Evolutionary conservation across 345 rosid species (phyloP), one percentile per base, ranked within the genome.

Genomic region (Lenwebbia sp.): DNA sequence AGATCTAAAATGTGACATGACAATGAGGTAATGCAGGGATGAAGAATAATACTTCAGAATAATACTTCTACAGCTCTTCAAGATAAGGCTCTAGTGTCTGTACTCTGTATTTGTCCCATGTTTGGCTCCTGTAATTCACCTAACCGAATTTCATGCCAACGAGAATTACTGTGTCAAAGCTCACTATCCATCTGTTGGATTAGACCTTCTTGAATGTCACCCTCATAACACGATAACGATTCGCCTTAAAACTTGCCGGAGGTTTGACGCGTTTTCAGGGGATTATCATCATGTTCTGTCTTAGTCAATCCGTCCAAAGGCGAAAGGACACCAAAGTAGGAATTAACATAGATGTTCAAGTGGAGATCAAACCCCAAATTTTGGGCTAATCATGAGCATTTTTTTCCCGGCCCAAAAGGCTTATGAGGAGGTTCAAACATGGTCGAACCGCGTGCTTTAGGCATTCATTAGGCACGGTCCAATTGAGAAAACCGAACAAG

Each of bases 1-100:
- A 89, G 88, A 83, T 93, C 99, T 23, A 97, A 93, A 92, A 95
- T 97, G 21, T 70, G 81, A 70, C 4, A 19, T 37, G 26, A 21
- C 47, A 70, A 10, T 37, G 81, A 70, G 23, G 81, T 44, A 70
- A 37, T 70, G 47, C 81, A 37, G 81, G 44, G 47, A 70, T 65
- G 33, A 65, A 15, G 76, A 65, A 60, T 60, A 60, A 33, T 60
- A n/a, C 33, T 62, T 62, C 76, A 17, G 1, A 65, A 70, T 33
- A 37, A 37, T 37, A 4, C 76, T 65, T 33, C 41, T 65, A 11
- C 78, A 33, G 47, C 47, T 70, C 78, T 22, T 33, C 47, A 19
- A 70, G 47, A 70, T 37, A 70, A 70, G 81, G 37, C 47, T 70
- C 47, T 70, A 22, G 81, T 19, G 14, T 11, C 50, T 49, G 78